Evolutionary conservation across 257 asterid species (phyloP).

Genomic region (Solanum corneliomulleri): DNA sequence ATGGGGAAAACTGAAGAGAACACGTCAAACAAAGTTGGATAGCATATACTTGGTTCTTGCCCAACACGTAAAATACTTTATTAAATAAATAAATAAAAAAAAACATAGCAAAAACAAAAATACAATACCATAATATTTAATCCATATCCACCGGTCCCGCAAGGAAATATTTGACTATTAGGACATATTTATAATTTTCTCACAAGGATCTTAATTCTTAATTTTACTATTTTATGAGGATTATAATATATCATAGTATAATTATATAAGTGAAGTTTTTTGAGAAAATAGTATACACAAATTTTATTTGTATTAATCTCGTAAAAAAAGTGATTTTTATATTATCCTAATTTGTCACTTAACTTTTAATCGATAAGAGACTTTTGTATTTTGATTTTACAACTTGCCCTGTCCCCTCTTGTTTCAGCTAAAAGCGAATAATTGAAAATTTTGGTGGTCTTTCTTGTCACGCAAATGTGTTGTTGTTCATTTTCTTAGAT

Average conservation of each 20-base stretch:
- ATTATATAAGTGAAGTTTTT: rapidly evolving
- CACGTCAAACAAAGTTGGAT: neutral
- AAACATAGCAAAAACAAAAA: neutral
- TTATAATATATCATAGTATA: neutral
- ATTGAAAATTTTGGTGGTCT: neutral
- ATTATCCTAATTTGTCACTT: neutral
- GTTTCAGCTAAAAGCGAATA: neutral
- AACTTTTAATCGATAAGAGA: neutral
- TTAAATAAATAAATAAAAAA: neutral
- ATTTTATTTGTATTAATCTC: neutral
- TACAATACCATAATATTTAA: neutral
- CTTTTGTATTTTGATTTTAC: neutral
- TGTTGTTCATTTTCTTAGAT: neutral
- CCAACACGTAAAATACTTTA: neutral
- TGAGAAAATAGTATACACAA: rapidly evolving
- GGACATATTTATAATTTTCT: neutral
- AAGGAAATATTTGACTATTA: neutral
- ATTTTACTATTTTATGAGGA: too few species aligned
- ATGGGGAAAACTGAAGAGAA: too few species aligned
- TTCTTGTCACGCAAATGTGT: conserved; percentile 11
- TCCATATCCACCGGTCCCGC: neutral
- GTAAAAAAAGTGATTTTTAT: neutral
- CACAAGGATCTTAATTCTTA: too few species aligned
- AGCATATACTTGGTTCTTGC: too few species aligned
- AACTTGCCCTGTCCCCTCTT: neutral